A percentile compares a stretch with the other conserved stretches of the same genome.
Evolutionary conservation across 2,329 filamentous ascomycete genomes (phyloP).

Genomic region (Lachnellula cervina): DNA sequence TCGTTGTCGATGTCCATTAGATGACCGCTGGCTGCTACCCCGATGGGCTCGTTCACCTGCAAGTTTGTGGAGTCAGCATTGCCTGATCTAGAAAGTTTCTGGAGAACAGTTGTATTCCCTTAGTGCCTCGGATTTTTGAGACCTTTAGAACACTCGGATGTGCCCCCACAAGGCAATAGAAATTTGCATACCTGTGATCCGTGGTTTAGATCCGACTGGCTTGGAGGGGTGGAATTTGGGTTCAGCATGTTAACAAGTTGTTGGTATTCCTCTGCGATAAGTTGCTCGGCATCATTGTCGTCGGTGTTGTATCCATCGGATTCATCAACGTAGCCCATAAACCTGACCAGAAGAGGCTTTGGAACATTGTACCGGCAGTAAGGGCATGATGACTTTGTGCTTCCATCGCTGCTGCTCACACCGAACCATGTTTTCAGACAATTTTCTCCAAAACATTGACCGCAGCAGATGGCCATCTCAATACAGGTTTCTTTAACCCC

Average conservation of each 20-base stretch:
- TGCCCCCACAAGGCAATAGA: not conserved
- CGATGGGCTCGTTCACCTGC: no score
- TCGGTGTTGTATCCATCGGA: not conserved
- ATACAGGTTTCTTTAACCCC: constrained; percentile 12
- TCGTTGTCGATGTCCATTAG: not conserved
- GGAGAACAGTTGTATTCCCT: no score
- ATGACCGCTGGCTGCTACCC: not conserved
- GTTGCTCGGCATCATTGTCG: not conserved
- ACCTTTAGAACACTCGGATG: not conserved
- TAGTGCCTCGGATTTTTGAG: not conserved
- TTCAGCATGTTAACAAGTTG: not conserved
- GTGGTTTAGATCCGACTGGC: not conserved
- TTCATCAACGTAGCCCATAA: constrained; percentile 3
- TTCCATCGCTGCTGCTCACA: not conserved
- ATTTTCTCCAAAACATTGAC: constrained; percentile 15
- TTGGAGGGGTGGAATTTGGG: not conserved
- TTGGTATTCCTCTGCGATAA: not conserved
- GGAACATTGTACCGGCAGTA: constrained; percentile 15
- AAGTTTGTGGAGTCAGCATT: no score
- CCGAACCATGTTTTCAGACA: constrained; percentile 20
- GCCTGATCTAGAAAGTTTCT: no score
- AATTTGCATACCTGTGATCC: not conserved
- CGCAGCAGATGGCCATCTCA: constrained; percentile 21
- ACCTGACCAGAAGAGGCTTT: constrained; percentile 9
- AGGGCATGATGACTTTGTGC: constrained; percentile 10